Percentiles rank a stretch among this genome's conserved stretches.
Conservation (phyloP, 345 rosid species). For the Nephelium lappaceum region DNA sequence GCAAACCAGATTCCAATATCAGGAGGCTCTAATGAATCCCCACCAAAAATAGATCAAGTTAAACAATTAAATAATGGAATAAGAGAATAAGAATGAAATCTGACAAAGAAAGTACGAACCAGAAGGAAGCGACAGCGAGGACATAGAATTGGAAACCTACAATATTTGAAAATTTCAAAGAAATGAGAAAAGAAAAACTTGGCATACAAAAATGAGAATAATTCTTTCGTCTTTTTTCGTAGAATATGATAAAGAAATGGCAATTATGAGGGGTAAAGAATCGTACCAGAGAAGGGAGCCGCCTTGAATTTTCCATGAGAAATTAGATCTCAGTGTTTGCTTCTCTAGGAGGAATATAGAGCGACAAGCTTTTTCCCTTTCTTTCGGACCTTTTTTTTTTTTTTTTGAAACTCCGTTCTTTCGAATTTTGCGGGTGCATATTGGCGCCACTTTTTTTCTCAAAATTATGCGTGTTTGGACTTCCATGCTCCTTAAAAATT, state of each 20-base stretch:
- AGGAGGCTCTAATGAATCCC: conserved; percentile 52
- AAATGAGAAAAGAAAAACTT: background rate
- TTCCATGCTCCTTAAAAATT: no score
- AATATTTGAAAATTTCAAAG: background rate
- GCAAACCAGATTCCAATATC: conserved; percentile 64
- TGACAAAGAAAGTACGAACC: conserved; percentile 23
- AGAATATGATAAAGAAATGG: background rate
- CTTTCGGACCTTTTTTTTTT: no score
- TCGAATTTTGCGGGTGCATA: background rate
- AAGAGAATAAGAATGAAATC: background rate
- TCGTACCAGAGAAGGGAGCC: conserved; percentile 17
- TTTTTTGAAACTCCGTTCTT: background rate
- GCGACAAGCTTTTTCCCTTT: background rate
- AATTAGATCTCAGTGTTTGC: background rate
- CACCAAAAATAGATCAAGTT: background rate
- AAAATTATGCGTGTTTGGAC: background rate
- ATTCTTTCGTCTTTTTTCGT: background rate
- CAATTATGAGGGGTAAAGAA: background rate
- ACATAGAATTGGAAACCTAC: conserved; percentile 21
- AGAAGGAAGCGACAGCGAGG: conserved; percentile 26
- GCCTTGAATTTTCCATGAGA: conserved; percentile 12
- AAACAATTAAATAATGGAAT: background rate
- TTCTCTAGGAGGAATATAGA: background rate
- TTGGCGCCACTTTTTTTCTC: background rate
- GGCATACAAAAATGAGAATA: background rate